Base-by-base conservation (phyloP, 176 grass and related monocot species). In the Rhynchospora breviuscula region DNA sequence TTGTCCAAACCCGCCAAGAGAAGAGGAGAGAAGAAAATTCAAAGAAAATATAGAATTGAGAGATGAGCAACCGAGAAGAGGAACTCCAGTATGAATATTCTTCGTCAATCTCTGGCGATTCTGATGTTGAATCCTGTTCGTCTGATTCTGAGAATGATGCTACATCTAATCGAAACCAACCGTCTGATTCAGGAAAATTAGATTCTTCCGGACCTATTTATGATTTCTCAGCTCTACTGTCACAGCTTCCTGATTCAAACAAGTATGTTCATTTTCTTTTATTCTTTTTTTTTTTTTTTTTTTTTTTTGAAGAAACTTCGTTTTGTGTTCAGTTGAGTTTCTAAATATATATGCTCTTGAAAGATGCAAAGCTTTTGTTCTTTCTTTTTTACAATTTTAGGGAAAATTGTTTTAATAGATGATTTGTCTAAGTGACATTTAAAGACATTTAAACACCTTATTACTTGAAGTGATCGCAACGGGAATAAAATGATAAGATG, bases 31-130 rank as follows among this genome's bases (percentile, higher is more conserved):
- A 65, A 26, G 84, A 80, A 85, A 48, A 59, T 67, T 6, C 1
- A 46, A 47, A 73, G 85, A 89, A 87, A 29, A 63, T 59, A 85
- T 40, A 64, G 21, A 53, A 29, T 18, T 56, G 44, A 57, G 46
- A 79, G 59, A 68, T 91, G 79, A 62, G 23, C 44, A 70, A 84
- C 53, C 86, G 88, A 1, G 85, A 93, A 7, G 84, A 85, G 6
- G 93, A 96, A 49, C 22, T 95, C 44, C 86, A 85, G 35, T 88
- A 89, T 84, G 87, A 87, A 18, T 93, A 86, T 0, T 96, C 93
- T 0, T 96, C 91, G 0, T 91, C 93, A 45, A 85, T 91, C 75
- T 96, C 79, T 53, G 65, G 79, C 26, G 86, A 87, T 0, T 89
- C 90, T 1, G 85, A 88, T 2, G 91, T 76, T 23, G 83, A 85